Evolutionary conservation across 2,329 filamentous ascomycete species (phyloP), one percentile per base, ranked within the genome.

Genomic region (Fusarium staphyleae): DNA sequence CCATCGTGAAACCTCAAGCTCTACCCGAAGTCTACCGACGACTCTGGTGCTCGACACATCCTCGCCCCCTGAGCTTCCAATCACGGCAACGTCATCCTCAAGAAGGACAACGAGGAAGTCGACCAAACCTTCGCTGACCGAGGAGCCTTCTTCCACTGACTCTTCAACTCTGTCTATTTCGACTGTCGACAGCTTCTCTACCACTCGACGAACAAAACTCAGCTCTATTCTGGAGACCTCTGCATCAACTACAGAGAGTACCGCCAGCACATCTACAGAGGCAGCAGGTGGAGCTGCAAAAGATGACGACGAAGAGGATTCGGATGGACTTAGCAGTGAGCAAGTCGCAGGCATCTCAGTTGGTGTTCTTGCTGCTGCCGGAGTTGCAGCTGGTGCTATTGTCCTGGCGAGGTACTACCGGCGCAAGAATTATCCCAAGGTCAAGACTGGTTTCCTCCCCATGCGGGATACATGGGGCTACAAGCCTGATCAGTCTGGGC

Each of bases 341-440:
- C 81, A 86, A 56, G 77, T 87, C 39, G 79, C 78, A 14, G 86
- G 85, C 6, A 85, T 89, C 52, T 75, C 79, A 1, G 74, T 85
- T 4, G 86, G 83, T 5, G 74, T 78, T 10, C 76, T 78, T 4
- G 81, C 79, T 4, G 78, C 78, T 2, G 72, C 79, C 3, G 69
- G 77, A 4, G 61, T 87, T 14, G 80, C 77, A 5, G 63, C 84
- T 22, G 75, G 74, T 4, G 66, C 81, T 11, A 76, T 85, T 18
- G 61, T 82, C 7, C 48, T 81, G 12, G 74, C 76, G 3, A 73
- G 78, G 37, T 64, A 62, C 36, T 68, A 67, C 51, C 77, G 80
- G n/a, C 74, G 72, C 42, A 74, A 69, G 63, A 74, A 70, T 15
- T 75, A 75, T 43, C 70, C 63, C 22, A 71, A 71, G 14, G 63